Conservation (phyloP, 1,139 yeast genomes). For the Protomyces arabidopsidicola region DNA sequence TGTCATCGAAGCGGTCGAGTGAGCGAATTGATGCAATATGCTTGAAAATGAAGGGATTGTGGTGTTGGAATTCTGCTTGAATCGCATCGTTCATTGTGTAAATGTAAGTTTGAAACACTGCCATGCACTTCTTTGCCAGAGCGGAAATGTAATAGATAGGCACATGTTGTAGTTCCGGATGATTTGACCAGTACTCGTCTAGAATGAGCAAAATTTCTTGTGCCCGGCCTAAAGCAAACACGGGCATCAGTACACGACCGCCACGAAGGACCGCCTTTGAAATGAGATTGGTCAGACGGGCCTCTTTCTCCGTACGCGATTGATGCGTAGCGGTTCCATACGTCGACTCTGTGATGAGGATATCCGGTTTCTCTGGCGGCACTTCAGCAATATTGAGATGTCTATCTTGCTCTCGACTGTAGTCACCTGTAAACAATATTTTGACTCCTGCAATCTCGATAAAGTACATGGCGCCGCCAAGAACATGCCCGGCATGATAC, state of each 20-base stretch:
- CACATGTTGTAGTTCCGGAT: slow-evolving; percentile 74
- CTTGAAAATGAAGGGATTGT: slow-evolving; percentile 87
- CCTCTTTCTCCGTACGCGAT: slow-evolving; percentile 79
- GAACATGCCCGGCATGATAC: slow-evolving; percentile 96
- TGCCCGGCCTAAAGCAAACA: slow-evolving; percentile 93
- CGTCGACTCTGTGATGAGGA: slow-evolving; percentile 88
- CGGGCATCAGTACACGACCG: slow-evolving; percentile 88
- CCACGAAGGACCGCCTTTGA: slow-evolving; percentile 83
- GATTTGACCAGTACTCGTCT: slow-evolving; percentile 89
- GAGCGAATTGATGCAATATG: slow-evolving; percentile 74
- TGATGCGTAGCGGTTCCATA: slow-evolving; percentile 98
- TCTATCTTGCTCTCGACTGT: slow-evolving; percentile 90
- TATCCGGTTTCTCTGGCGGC: slow-evolving; percentile 84
- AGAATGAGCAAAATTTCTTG: slow-evolving; percentile 83
- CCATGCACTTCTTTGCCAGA: slow-evolving; percentile 92
- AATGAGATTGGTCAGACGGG: slow-evolving; percentile 69
- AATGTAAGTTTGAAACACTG: slow-evolving; percentile 92
- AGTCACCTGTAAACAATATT: slow-evolving; percentile 87
- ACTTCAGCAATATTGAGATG: slow-evolving; percentile 94
- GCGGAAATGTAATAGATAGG: slow-evolving; percentile 89
- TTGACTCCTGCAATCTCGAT: slow-evolving; percentile 91
- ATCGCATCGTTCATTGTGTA: slow-evolving; percentile 95
- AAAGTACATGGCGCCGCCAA: slow-evolving; percentile 97
- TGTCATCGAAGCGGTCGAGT: slow-evolving; percentile 79
- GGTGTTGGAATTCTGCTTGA: slow-evolving; percentile 68